Percentiles rank a stretch among this genome's conserved stretches.
These are phyloP conservation scores for Rhizophora mangle DNA, from an alignment of 345 rosid genomes.

Conservation along the genomic window DNA sequence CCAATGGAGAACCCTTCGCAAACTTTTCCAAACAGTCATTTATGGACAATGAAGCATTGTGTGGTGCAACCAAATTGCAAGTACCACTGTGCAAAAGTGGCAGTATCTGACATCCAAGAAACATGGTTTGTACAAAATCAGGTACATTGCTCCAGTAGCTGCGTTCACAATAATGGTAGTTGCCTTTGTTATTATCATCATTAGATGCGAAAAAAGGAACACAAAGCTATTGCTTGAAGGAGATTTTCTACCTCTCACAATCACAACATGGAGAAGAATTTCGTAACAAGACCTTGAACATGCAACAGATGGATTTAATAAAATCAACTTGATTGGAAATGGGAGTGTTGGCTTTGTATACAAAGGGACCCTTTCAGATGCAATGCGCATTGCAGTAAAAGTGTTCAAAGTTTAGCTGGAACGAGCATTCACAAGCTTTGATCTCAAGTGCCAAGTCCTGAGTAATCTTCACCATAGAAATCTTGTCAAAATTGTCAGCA, in stretches of 20 bases:
- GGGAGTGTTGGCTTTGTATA: constrained; percentile 25
- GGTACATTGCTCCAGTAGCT: neutral
- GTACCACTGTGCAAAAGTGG: constrained; percentile 13
- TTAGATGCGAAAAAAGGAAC: neutral
- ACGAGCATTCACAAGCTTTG: neutral
- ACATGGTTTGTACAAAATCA: neutral
- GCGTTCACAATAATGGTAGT: neutral
- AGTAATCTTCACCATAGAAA: constrained; percentile 11
- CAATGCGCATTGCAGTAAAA: constrained; percentile 3
- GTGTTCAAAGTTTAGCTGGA: constrained; percentile 1
- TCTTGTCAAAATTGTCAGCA: constrained; percentile 11
- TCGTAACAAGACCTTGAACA: constrained; percentile 10
- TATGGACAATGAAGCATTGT: constrained; percentile 16
- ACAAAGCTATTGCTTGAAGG: neutral
- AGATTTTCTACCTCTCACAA: neutral
- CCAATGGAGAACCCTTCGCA: constrained; percentile 20
- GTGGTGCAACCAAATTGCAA: constrained; percentile 18
- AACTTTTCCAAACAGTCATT: constrained; percentile 25
- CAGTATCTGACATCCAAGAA: neutral
- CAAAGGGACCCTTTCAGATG: constrained; percentile 7
- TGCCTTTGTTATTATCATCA: neutral
- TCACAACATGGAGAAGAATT: constrained; percentile 14
- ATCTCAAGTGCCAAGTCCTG: neutral
- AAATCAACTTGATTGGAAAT: constrained; percentile 17
- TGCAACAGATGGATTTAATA: constrained; percentile 22